Evolutionary conservation across 257 asterid genomes (phyloP).

Genomic region (Plantago major): DNA sequence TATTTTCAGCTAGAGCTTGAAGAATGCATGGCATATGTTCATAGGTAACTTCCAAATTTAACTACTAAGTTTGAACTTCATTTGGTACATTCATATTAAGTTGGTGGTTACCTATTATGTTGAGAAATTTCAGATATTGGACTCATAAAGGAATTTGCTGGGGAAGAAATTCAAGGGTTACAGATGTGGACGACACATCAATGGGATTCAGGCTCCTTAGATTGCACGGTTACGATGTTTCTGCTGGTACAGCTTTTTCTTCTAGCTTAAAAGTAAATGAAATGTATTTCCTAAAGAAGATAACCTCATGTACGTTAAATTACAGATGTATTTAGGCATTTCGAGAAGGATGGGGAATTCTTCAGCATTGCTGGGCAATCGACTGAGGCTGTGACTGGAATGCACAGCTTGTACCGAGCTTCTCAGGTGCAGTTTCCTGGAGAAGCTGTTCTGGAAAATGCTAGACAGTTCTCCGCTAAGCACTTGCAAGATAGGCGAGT

Average conservation of each 20-base stretch:
- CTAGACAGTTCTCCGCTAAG: slow-evolving; percentile 36
- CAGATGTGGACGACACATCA: slow-evolving; percentile 88
- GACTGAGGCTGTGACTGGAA: slow-evolving; percentile 83
- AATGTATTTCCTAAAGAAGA: no score
- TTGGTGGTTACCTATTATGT: neutral
- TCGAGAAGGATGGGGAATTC: slow-evolving; percentile 67
- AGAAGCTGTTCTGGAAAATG: slow-evolving; percentile 47
- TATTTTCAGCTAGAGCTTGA: slow-evolving; percentile 53
- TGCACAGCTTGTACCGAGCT: slow-evolving; percentile 77
- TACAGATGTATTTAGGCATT: slow-evolving; percentile 62
- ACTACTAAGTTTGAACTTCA: neutral
- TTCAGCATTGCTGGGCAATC: slow-evolving; percentile 77
- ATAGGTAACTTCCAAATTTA: slow-evolving; percentile 36
- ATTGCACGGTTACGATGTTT: slow-evolving; percentile 72
- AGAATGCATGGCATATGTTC: slow-evolving; percentile 54
- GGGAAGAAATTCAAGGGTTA: slow-evolving; percentile 70
- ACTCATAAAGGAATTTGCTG: slow-evolving; percentile 75
- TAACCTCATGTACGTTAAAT: no score
- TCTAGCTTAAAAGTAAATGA: no score
- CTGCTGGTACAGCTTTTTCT: slow-evolving; percentile 42
- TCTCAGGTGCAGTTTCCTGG: slow-evolving; percentile 68
- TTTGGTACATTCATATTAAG: neutral
- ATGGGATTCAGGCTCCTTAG: no score
- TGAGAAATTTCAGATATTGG: slow-evolving; percentile 49
- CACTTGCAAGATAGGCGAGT: slow-evolving; percentile 50